Evolutionary conservation across 495 filamentous ascomycete genomes (phyloP).

Genomic region (Neurospora sp.): DNA sequence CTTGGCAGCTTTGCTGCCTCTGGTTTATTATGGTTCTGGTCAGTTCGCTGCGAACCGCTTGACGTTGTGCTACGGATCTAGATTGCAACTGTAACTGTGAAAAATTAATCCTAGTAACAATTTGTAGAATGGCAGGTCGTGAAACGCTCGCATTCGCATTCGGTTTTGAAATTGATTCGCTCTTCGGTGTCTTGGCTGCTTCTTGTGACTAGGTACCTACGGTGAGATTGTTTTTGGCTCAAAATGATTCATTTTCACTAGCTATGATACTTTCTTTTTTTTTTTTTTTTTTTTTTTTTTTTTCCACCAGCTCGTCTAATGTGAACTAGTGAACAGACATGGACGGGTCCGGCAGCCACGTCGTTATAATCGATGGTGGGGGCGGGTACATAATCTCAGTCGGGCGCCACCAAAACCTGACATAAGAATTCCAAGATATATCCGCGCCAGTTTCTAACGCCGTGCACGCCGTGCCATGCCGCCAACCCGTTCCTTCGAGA

Average conservation of each 20-base stretch:
- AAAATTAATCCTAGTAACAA: background rate
- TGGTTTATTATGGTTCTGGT: background rate
- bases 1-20: background rate
- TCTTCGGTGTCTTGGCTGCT: background rate
- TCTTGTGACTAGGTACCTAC: background rate
- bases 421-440: background rate
- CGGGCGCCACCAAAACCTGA: background rate
- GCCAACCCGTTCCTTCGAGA: background rate
- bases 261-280: background rate
- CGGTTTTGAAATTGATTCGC: background rate
- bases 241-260: background rate
- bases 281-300: too few relatives aligned
- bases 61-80: background rate
- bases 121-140: background rate
- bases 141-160: background rate
- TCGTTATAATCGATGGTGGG: background rate
- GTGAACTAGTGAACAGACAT: too few relatives aligned
- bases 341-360: background rate
- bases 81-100: background rate
- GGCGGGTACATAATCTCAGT: background rate
- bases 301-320: background rate
- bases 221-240: background rate
- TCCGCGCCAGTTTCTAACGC: background rate
- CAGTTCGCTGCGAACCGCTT: background rate
- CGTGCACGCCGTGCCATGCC: background rate